Conservation (phyloP, 169 alveolate species). For the Cryptosporidium xiaoi region DNA sequence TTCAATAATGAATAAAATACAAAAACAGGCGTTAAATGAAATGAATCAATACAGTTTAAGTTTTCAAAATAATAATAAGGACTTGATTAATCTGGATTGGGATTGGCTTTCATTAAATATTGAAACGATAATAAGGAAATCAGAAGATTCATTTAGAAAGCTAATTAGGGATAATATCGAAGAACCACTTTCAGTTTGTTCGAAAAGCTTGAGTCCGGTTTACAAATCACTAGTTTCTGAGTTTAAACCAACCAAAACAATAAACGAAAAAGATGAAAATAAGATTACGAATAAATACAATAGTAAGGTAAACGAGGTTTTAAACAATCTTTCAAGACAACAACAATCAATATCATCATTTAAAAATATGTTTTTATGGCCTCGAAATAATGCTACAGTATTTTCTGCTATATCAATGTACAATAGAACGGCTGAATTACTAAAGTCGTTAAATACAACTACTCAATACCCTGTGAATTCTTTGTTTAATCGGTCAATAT, state of each 20-base stretch:
- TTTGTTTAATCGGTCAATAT: background rate
- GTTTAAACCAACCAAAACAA: background rate
- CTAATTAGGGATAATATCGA: background rate
- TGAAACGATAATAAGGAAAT: background rate
- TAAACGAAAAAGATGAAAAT: constrained; percentile 10
- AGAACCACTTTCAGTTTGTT: constrained; percentile 47
- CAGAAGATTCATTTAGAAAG: background rate
- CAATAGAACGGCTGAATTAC: constrained; percentile 32
- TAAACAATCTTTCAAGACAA: constrained; percentile 2
- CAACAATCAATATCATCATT: constrained; percentile 28
- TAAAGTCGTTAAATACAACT: constrained; percentile 11
- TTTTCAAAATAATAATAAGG: constrained; percentile 1
- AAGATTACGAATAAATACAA: constrained; percentile 21
- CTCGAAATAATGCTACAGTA: constrained; percentile 54
- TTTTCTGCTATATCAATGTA: constrained; percentile 47
- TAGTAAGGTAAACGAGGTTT: constrained; percentile 17
- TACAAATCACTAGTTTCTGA: constrained; percentile 21
- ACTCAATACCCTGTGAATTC: constrained; percentile 1
- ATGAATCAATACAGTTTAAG: constrained; percentile 10
- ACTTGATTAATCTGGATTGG: constrained; percentile 40
- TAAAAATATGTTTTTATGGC: constrained; percentile 55
- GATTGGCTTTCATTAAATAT: constrained; percentile 34
- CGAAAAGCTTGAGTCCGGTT: constrained; percentile 19
- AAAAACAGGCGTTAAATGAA: constrained; percentile 10
- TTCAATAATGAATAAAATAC: constrained; percentile 20